These are phyloP conservation scores for Tausonia pullulans DNA, from an alignment of 1,284 basidiomycete species.

Conservation along the genomic window DNA sequence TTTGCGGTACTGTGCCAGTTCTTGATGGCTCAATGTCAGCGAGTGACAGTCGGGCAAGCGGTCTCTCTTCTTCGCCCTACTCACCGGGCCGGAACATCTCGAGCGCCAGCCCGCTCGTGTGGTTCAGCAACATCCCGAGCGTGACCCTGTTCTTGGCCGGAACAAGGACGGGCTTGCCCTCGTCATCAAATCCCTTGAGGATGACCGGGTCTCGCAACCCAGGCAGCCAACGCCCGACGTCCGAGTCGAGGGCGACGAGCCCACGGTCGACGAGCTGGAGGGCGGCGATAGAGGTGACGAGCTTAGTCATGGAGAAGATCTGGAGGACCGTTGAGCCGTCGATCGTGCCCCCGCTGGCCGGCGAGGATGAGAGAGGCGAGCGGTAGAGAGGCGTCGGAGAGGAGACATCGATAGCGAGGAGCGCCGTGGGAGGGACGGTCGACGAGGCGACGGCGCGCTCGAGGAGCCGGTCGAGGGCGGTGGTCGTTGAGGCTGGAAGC, in stretches of 20 bases:
- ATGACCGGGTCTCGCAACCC: not conserved
- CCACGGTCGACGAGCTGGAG: constrained; percentile 1
- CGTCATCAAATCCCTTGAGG: not conserved
- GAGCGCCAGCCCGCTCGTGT: not conserved
- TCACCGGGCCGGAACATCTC: not conserved
- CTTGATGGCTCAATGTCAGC: not conserved
- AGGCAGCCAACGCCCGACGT: not conserved
- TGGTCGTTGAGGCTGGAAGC: no score
- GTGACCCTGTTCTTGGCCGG: constrained; percentile 1
- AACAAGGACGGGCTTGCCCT: not conserved
- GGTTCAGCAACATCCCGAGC: not conserved
- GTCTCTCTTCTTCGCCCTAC: not conserved
- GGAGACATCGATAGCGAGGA: no score
- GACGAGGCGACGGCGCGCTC: no score
- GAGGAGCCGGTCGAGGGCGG: no score
- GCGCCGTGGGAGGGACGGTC: no score
- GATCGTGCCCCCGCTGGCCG: no score
- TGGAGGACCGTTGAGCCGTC: not conserved
- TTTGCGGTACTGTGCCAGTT: no score
- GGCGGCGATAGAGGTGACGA: constrained; percentile 1
- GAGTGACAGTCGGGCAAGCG: not conserved
- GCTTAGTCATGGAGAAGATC: not conserved
- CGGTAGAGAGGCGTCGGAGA: no score
- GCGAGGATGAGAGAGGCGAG: no score
- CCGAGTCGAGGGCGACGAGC: not conserved